phyloP scores from a whole-genome alignment of 192 early-diverging fungal genomes.

The Coemansia sp. region DNA sequence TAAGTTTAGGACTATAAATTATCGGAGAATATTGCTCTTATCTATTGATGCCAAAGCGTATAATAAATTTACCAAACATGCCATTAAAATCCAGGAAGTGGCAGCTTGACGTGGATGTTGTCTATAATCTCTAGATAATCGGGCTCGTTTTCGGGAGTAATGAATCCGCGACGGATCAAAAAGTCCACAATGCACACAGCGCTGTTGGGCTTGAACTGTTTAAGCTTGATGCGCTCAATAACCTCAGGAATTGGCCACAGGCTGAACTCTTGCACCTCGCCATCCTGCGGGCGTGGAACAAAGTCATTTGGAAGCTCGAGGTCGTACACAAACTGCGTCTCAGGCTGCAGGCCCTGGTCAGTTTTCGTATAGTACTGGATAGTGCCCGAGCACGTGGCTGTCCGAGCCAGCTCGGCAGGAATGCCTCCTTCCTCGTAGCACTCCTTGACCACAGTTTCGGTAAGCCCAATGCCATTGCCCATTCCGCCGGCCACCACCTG shows the following conservation, averaged over 20 bases:
- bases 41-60: not conserved
- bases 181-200: slow-evolving; percentile 79
- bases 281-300: slow-evolving; percentile 71
- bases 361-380: slow-evolving; percentile 72
- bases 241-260: slow-evolving; percentile 66
- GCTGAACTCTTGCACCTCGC: slow-evolving; percentile 79
- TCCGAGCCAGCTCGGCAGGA: slow-evolving; percentile 54
- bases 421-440: slow-evolving; percentile 88
- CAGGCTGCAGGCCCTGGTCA: slow-evolving; percentile 69
- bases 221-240: slow-evolving; percentile 33
- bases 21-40: not conserved
- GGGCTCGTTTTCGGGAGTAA: slow-evolving; percentile 79
- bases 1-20: not conserved
- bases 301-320: slow-evolving; percentile 66
- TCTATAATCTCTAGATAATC: slow-evolving; percentile 73
- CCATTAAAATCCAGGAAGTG: slow-evolving; percentile 61
- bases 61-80: slow-evolving; percentile 2
- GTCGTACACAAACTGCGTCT: slow-evolving; percentile 87
- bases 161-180: slow-evolving; percentile 70
- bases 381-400: slow-evolving; percentile 58
- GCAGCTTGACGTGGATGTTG: slow-evolving; percentile 65
- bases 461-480: slow-evolving; percentile 48
- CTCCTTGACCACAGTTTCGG: slow-evolving; percentile 79
- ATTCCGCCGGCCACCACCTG: slow-evolving; percentile 83
- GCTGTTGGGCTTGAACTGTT: slow-evolving; percentile 85